These are phyloP conservation scores for Camellia lanceoleosa DNA, from an alignment of 148 eudicot species.

Conservation along the genomic window DNA sequence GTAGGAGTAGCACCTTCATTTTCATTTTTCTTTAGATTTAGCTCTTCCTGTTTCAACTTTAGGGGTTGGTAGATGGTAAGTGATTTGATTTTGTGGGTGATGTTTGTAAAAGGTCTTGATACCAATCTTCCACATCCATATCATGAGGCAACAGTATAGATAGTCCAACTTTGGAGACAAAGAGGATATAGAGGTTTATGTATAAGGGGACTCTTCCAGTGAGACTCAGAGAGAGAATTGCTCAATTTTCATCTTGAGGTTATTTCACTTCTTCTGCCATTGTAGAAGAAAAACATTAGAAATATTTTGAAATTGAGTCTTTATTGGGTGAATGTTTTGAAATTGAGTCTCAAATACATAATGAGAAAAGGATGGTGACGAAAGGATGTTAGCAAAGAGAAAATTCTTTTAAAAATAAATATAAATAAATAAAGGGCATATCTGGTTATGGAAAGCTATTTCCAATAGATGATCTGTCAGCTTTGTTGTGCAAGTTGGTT, in stretches of 20 bases:
- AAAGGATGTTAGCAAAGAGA: not conserved
- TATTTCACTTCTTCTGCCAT: not conserved
- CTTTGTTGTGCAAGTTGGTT: not conserved
- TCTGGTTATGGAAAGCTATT: not conserved
- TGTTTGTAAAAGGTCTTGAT: not conserved
- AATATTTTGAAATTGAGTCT: not conserved
- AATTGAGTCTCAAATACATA: not conserved
- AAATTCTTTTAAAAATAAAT: not conserved
- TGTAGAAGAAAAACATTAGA: not conserved
- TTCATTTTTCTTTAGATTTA: not conserved
- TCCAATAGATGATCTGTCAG: not conserved
- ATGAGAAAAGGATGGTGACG: not conserved
- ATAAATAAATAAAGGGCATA: not conserved
- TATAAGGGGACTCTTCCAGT: not conserved
- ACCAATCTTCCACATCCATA: not conserved
- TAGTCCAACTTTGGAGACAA: not conserved
- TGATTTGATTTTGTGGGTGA: not conserved
- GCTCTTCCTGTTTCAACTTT: not conserved
- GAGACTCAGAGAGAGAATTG: not conserved
- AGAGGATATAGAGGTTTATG: not conserved
- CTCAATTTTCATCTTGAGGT: not conserved
- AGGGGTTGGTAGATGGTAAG: not conserved
- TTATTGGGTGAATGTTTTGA: too few relatives aligned
- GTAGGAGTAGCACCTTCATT: too few relatives aligned
- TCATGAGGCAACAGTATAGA: not conserved